Base-by-base conservation (phyloP, 2,329 filamentous ascomycete genomes). In the Fusarium palustre region DNA sequence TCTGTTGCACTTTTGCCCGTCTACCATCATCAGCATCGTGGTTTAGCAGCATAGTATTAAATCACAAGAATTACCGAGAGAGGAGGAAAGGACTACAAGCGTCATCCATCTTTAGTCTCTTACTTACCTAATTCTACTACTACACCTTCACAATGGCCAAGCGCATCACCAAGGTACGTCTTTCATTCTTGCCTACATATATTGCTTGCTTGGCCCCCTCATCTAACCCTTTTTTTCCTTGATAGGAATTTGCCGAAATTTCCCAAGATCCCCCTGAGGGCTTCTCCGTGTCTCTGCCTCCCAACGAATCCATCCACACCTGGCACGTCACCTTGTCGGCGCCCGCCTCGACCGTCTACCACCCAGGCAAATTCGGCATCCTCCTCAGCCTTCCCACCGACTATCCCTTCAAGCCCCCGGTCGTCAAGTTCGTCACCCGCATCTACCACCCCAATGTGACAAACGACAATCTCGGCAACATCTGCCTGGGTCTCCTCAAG, bases 401-500 rank as follows among this genome's bases (percentile, higher is more conserved):
- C 76, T 97, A 97, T 84, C 94, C 94, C 36, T 97, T 97, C 89
- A 96, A 96, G 81, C 89, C 93, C 24, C 94, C 94, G 18, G 83
- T 86, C 64, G 86, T 97, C 73, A 89, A 86, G 76, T 97, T 97
- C 86, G 83, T 85, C 70, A 97, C 94, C 53, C 95, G 94, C 81
- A 92, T 97, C 84, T 97, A 97, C 87, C 94, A 97, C 83, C 94
- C 94, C 45, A 97, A 97, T 82, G 88, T 97, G 63, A 93, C 91
- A 76, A 96, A 97, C 85, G 94, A 97, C 80, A 87, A 88, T 76
- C 88, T 89, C 71, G 94, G 94, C 66, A 91, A 87, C 81, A 92
- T 97, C 88, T 97, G 94, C 81, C 85, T 97, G 45, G 90, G 88
- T 64, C 87, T 94, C 80, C 88, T 97, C 73, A 93, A 94, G 78